These are phyloP conservation scores for Trypanosoma congolense DNA, from an alignment of 208 protist genomes.

Conservation along the genomic window DNA sequence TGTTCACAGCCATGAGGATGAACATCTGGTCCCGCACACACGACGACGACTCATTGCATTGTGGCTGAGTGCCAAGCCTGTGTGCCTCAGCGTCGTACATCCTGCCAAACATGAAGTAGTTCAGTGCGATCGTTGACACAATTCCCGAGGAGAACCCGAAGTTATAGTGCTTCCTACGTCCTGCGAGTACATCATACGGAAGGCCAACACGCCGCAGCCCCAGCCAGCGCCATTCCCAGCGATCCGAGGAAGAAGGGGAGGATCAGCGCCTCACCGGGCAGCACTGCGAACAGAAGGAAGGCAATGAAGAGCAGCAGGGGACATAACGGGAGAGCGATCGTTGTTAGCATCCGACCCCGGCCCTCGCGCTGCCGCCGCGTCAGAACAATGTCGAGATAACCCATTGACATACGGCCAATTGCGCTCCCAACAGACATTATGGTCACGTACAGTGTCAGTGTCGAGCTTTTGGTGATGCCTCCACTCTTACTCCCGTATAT, in stretches of 20 bases:
- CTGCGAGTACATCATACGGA: conserved; percentile 63
- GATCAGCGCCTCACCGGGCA: conserved; percentile 43
- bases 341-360: conserved; percentile 35
- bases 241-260: conserved; percentile 58
- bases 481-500: conserved; percentile 64
- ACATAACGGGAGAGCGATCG: conserved; percentile 42
- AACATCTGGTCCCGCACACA: conserved; percentile 65
- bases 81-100: conserved; percentile 60
- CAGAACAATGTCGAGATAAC: conserved; percentile 56
- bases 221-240: conserved; percentile 58
- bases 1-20: conserved; percentile 71
- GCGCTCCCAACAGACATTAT: conserved; percentile 70
- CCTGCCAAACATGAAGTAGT: conserved; percentile 77
- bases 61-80: conserved; percentile 20
- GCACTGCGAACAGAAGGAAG: conserved; percentile 53
- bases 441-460: conserved; percentile 49
- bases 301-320: conserved; percentile 30
- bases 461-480: conserved; percentile 28
- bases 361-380: conserved; percentile 21
- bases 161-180: conserved; percentile 85
- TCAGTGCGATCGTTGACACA: conserved; percentile 63
- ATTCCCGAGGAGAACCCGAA: conserved; percentile 67
- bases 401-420: conserved; percentile 48
- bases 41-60: conserved; percentile 39
- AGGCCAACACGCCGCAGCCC: conserved; percentile 42